Evolutionary conservation across 345 rosid genomes (phyloP).

Genomic region (Ailanthus altissimus): DNA sequence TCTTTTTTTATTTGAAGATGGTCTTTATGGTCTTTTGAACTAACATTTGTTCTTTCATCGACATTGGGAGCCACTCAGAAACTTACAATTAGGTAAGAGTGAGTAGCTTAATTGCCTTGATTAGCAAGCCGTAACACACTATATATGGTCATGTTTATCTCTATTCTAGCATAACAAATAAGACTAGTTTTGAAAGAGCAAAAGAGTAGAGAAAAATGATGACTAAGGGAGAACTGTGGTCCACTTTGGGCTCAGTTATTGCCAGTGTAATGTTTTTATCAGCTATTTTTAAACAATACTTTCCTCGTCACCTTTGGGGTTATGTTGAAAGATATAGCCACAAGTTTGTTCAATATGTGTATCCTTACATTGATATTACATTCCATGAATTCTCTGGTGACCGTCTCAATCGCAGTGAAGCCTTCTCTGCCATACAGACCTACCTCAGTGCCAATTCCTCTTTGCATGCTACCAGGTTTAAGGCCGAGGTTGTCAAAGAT

Average conservation of each 20-base stretch:
- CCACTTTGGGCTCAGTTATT: background rate
- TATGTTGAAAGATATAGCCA: conserved; percentile 13
- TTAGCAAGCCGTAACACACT: background rate
- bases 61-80: background rate
- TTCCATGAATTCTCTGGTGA: conserved; percentile 32
- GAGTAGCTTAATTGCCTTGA: background rate
- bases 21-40: no score
- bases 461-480: conserved; percentile 30
- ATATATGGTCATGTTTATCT: background rate
- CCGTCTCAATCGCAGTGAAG: conserved; percentile 28
- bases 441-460: conserved; percentile 33
- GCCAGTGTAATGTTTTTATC: conserved; percentile 12
- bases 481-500: conserved; percentile 26
- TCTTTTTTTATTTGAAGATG: no score
- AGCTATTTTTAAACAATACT: conserved; percentile 21
- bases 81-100: background rate
- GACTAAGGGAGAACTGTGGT: background rate
- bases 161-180: background rate
- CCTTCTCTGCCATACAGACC: conserved; percentile 27
- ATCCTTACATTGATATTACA: conserved; percentile 35
- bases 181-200: background rate
- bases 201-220: background rate
- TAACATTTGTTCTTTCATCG: no score
- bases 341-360: conserved; percentile 10
- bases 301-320: conserved; percentile 22